Percentiles rank a stretch among this genome's conserved stretches.
Evolutionary conservation across 2,329 filamentous ascomycete species (phyloP).

Genomic region (Aquanectria penicillioides): DNA sequence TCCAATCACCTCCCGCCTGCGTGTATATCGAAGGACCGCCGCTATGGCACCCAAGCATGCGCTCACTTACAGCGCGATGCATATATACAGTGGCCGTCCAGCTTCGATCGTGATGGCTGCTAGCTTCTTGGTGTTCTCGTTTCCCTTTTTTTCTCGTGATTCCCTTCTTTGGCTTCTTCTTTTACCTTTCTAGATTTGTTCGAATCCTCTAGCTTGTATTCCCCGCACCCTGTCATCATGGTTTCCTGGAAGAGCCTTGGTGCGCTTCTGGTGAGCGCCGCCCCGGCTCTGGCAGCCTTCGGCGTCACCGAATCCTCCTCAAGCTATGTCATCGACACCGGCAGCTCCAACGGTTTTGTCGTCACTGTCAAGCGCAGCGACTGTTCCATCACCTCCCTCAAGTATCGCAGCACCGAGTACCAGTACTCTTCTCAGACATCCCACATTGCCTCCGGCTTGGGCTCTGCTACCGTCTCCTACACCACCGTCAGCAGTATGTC

Average conservation of each 20-base stretch:
- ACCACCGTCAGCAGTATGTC: conserved; percentile 47
- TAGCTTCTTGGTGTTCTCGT: no score
- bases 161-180: background rate
- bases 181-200: background rate
- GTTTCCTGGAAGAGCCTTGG: conserved; percentile 35
- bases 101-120: background rate
- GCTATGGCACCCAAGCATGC: conserved; percentile 1
- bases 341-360: conserved; percentile 58
- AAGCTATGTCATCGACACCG: conserved; percentile 59
- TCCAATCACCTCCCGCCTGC: conserved; percentile 32
- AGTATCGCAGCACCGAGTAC: conserved; percentile 67
- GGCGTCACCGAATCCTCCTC: conserved; percentile 52
- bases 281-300: conserved; percentile 51
- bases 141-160: background rate
- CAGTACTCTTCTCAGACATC: conserved; percentile 58
- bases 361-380: conserved; percentile 62
- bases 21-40: conserved; percentile 23
- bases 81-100: conserved; percentile 25
- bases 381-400: conserved; percentile 73
- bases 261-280: conserved; percentile 42
- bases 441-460: conserved; percentile 54
- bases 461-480: conserved; percentile 63
- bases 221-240: conserved; percentile 30
- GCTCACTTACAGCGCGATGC: background rate
- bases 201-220: background rate